Base-by-base conservation (phyloP, 495 filamentous ascomycete species). In the Penicillium egyptiacum region DNA sequence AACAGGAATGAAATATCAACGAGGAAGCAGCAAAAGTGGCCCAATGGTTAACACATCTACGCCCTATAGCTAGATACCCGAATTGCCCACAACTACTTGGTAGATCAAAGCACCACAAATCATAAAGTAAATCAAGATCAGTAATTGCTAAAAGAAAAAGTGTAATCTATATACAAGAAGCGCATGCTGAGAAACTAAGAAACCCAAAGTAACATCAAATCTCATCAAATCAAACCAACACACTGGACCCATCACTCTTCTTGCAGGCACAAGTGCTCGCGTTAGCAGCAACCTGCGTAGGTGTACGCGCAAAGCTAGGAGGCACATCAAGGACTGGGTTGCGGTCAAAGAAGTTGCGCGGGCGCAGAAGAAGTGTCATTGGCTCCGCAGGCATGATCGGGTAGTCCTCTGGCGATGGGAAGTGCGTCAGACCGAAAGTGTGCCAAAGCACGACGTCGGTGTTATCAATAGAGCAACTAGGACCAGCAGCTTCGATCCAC, bases 341-440 rank as follows among this genome's bases (percentile, higher is more conserved):
- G 44, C 83, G 80, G 19, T 80, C 71, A 71, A 96, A 96, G 80
- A 96, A 98, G 75, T 96, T 85, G 19, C 92, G 79, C 4, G 93
- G 93, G 43, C 92, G 76, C 43, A 98, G 76, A 23, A 96, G 76
- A 62, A 96, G 67, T 7, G 86, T 91, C 84, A 96, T 92, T 0
- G 89, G 88, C 77, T 96, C 91, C 0, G 87, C 89, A 2, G 92
- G 93, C 93, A 98, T 98, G 63, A 98, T 80, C 30, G 93, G 93
- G 74, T 89, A 98, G 69, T 98, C 93, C 66, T 98, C 93, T 0
- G 92, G 92, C 1, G 90, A 73, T 0, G 93, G 92, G 80, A 96
- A 96, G 70, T 98, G 93, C 8, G 87, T 92, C 5, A 96, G 76
- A 28, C 93, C 93, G 65, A 96, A 98, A 0, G 93, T 98, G 72